Conservation (phyloP, 2,329 filamentous ascomycete species). For the Mariannaea sp. region DNA sequence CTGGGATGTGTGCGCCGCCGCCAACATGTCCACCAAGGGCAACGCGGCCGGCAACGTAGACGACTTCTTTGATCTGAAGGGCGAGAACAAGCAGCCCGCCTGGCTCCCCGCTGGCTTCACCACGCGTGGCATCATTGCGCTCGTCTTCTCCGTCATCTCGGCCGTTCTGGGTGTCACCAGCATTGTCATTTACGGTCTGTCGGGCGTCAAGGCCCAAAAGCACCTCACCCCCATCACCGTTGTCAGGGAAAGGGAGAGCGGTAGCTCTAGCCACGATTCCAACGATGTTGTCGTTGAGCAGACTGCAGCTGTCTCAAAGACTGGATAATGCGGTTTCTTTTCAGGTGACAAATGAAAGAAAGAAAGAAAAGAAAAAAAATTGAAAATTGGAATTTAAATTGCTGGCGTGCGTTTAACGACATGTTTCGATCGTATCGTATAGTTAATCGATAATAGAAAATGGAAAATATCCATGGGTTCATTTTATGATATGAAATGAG, state of each 20-base stretch:
- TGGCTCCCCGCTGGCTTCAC: slow-evolving; percentile 69
- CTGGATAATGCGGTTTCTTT: neutral
- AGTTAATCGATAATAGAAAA: too few relatives aligned
- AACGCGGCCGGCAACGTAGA: slow-evolving; percentile 76
- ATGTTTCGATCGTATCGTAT: too few relatives aligned
- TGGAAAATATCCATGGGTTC: too few relatives aligned
- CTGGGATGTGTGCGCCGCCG: slow-evolving; percentile 60
- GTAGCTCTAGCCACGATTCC: slow-evolving; percentile 21
- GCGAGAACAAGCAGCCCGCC: slow-evolving; percentile 59
- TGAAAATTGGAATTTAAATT: too few relatives aligned
- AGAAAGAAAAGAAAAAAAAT: too few relatives aligned
- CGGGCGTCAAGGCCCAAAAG: slow-evolving; percentile 8
- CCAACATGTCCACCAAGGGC: slow-evolving; percentile 58
- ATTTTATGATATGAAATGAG: too few relatives aligned
- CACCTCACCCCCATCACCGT: slow-evolving; percentile 15
- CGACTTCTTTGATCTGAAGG: slow-evolving; percentile 66
- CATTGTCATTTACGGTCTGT: slow-evolving; percentile 22
- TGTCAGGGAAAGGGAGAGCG: too few relatives aligned
- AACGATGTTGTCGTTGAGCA: slow-evolving; percentile 11
- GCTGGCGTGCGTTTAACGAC: too few relatives aligned
- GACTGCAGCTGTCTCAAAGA: neutral
- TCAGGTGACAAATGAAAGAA: slow-evolving; percentile 3
- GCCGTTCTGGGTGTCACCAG: slow-evolving; percentile 63
- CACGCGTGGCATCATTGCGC: slow-evolving; percentile 70
- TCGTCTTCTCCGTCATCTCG: slow-evolving; percentile 73